Conservation (phyloP, 495 filamentous ascomycete species). For the Aspergillus biplanus region DNA sequence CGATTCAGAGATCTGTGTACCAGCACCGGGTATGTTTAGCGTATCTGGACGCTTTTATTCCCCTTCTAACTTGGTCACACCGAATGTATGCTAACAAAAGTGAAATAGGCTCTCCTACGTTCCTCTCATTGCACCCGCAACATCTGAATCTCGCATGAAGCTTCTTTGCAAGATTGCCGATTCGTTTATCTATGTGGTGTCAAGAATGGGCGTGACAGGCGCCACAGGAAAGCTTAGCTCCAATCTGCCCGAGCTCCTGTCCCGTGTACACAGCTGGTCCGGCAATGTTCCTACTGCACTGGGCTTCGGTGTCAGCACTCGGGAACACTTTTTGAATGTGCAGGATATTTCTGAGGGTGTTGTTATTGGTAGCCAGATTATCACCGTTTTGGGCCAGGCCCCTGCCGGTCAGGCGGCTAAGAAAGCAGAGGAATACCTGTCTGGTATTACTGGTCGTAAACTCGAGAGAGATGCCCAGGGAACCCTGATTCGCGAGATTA, state of each 20-base stretch:
- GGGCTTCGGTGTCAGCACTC: slow-evolving; percentile 94
- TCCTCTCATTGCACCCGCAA: slow-evolving; percentile 91
- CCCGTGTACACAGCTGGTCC: slow-evolving; percentile 89
- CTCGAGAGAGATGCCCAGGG: slow-evolving; percentile 44
- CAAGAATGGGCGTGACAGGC: slow-evolving; percentile 95
- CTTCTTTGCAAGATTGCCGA: slow-evolving; percentile 95
- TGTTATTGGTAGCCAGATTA: slow-evolving; percentile 95
- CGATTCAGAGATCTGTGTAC: slow-evolving; percentile 86
- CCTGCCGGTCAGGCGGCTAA: slow-evolving; percentile 69
- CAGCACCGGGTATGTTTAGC: slow-evolving; percentile 61
- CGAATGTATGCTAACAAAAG: slow-evolving; percentile 5
- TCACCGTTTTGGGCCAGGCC: slow-evolving; percentile 76
- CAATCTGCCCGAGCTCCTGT: slow-evolving; percentile 77
- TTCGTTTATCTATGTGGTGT: slow-evolving; percentile 99
- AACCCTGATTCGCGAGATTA: slow-evolving; percentile 41
- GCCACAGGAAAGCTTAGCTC: slow-evolving; percentile 80
- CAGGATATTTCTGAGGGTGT: slow-evolving; percentile 87
- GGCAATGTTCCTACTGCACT: slow-evolving; percentile 87
- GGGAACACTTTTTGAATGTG: slow-evolving; percentile 89
- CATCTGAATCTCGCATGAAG: slow-evolving; percentile 91
- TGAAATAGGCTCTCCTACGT: slow-evolving; percentile 80
- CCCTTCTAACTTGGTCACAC: not conserved
- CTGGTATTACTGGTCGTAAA: slow-evolving; percentile 72
- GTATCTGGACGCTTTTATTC: not conserved
- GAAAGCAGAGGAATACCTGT: slow-evolving; percentile 83